phyloP scores from a whole-genome alignment of 202 grass and related monocot genomes.

The Bolboschoenoplectus hybrid region DNA sequence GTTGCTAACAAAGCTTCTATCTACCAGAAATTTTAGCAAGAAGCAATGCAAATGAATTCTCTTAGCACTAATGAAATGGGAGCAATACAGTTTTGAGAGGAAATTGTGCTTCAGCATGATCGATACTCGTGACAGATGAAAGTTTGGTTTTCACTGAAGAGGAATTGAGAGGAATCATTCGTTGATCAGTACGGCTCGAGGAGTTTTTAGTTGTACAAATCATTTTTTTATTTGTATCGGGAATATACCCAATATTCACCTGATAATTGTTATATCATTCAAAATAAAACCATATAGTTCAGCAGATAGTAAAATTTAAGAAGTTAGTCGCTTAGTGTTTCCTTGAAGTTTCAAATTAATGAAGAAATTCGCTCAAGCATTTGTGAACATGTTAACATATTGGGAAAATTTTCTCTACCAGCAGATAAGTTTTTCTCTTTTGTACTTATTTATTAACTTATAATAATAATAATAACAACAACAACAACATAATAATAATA shows the following conservation, averaged over 20 bases:
- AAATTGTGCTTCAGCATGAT: conserved; percentile 18
- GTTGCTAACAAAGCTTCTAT: conserved; percentile 56
- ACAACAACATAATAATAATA: neutral
- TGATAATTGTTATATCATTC: conserved; percentile 15
- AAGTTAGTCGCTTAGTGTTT: neutral
- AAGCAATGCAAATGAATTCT: conserved; percentile 69
- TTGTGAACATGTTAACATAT: neutral
- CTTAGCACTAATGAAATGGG: conserved; percentile 33
- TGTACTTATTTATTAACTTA: neutral
- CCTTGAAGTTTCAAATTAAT: neutral
- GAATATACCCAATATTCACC: neutral
- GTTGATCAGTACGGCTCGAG: neutral
- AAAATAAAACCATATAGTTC: neutral
- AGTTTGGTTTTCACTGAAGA: conserved; percentile 3
- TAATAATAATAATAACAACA: neutral
- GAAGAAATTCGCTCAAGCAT: neutral
- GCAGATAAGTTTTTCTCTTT: neutral
- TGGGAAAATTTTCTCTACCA: neutral
- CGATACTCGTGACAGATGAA: neutral
- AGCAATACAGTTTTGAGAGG: conserved; percentile 38
- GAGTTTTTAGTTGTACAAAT: conserved; percentile 10
- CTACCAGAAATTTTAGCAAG: conserved; percentile 50
- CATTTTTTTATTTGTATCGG: conserved; percentile 13
- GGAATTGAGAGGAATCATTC: neutral
- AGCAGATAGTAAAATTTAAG: neutral